Base-by-base conservation (phyloP, 2,329 filamentous ascomycete species). In the Coniosporium uncinatum region DNA sequence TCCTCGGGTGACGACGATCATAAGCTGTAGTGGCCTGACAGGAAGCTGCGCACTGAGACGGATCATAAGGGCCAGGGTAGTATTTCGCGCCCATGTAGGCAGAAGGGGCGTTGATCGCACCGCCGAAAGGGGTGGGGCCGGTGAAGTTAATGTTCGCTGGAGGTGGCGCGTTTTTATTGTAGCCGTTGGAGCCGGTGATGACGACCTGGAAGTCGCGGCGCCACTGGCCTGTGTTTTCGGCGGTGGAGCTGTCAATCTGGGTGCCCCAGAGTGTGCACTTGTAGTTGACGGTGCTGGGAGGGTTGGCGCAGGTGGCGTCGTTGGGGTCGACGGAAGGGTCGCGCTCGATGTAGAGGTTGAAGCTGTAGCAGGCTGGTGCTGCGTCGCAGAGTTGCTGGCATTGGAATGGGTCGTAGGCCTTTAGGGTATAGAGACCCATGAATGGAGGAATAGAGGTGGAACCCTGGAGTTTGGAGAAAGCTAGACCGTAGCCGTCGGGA, bases 261-360 rank as follows among this genome's bases (percentile, higher is more conserved):
- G 52, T 50, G 35, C 52, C 50, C 50, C 49, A 59, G 36, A 56
- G 48, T 5, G 52, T 51, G 37, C 58, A 59, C 41, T 57, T 58
- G 48, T 57, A 56, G 22, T 52, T 24, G 18, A 50, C 53, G 8
- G 48, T 49, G 31, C 37, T 49, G 4, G 53, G 16, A 14, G 63
- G 63, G 33, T 64, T 55, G 8, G 50, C 40, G 47, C 63, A 66
- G 14, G 39, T 42, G 22, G 43, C 52, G 14, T 40, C 33, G 3
- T 43, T 53, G 4, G 62, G 58, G 27, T 54, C 47, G 14, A 59
- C 18, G 5, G 46, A 49, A 6, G 63, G 62, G 38, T 63, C 57
- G 33, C 62, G 55, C 44, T 62, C 59, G 36, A 53, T 49, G 48
- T 57, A 61, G 33, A 62, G 43, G 46, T 64, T 64, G 51, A 64